A percentile compares a stretch with the other conserved stretches of the same genome.
Conservation (phyloP, 1,284 basidiomycete genomes). For the Meripilus lineatus region DNA sequence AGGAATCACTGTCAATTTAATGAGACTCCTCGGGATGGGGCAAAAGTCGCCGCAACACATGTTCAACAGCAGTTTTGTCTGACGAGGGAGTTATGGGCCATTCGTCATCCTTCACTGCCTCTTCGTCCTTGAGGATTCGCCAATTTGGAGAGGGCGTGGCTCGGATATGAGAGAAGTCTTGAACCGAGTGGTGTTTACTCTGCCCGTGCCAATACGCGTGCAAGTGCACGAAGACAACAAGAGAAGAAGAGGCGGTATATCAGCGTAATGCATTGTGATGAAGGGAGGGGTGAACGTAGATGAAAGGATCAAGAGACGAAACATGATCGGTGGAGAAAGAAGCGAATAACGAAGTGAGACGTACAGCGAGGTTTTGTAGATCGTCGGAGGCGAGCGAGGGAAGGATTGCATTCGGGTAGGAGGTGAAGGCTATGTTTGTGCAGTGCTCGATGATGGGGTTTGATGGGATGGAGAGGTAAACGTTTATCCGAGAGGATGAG, state of each 20-base stretch:
- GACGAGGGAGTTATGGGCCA: conserved; percentile 18
- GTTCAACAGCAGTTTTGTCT: too few species aligned
- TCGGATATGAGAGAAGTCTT: conserved; percentile 81
- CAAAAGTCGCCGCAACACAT: too few species aligned
- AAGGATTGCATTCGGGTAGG: conserved; percentile 60
- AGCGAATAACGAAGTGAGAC: not conserved
- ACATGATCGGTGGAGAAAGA: not conserved
- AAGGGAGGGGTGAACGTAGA: too few species aligned
- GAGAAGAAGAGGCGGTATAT: too few species aligned
- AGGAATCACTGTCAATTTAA: too few species aligned
- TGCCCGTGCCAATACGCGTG: too few species aligned
- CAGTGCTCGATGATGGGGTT: conserved; percentile 78
- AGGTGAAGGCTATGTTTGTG: conserved; percentile 49
- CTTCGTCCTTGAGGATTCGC: conserved; percentile 26
- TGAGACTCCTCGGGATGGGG: too few species aligned
- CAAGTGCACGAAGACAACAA: too few species aligned
- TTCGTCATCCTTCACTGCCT: conserved; percentile 8
- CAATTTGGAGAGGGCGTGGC: conserved; percentile 73
- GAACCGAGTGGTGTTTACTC: conserved; percentile 43
- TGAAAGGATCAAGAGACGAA: too few species aligned
- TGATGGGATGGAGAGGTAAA: conserved; percentile 61
- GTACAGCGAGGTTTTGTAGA: conserved; percentile 6
- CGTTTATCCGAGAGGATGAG: conserved; percentile 49
- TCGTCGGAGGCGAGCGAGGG: conserved; percentile 17
- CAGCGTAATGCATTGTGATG: too few species aligned